phyloP scores from a whole-genome alignment of 305 asterid species.

The Caryopteris hybrid region DNA sequence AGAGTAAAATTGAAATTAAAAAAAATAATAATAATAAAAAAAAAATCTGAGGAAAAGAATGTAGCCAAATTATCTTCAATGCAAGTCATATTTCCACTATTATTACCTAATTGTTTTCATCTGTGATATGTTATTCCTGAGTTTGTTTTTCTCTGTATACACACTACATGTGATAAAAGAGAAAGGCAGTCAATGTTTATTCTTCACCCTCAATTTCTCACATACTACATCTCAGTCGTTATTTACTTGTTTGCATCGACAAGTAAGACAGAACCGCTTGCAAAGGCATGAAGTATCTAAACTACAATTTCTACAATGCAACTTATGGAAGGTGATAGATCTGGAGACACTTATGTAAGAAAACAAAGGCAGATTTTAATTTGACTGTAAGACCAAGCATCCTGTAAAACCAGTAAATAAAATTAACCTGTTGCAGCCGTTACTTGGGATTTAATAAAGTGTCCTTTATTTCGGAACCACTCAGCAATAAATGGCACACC shows the following conservation, averaged over 20 bases:
- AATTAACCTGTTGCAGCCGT: conserved; percentile 97
- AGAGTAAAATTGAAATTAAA: neutral
- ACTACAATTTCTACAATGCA: neutral
- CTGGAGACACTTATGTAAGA: conserved; percentile 6
- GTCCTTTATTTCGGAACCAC: conserved; percentile 99
- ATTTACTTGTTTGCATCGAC: neutral
- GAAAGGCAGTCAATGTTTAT: conserved; percentile 1
- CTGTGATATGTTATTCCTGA: neutral
- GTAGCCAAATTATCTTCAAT: neutral
- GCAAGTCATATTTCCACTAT: neutral
- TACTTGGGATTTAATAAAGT: conserved; percentile 92
- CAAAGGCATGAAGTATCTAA: neutral
- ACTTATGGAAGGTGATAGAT: conserved; percentile 5
- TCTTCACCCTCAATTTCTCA: neutral
- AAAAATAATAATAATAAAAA: neutral
- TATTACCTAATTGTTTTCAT: neutral
- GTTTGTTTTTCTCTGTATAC: neutral
- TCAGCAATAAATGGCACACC: conserved; percentile 98
- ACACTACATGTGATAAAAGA: neutral
- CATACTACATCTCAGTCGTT: neutral
- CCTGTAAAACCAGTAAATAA: neutral
- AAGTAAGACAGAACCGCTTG: neutral
- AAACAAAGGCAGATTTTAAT: conserved; percentile 8
- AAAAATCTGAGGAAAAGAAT: neutral
- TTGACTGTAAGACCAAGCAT: neutral